Base-by-base conservation (phyloP, 306 rosid genomes). In the Rosa persica region DNA sequence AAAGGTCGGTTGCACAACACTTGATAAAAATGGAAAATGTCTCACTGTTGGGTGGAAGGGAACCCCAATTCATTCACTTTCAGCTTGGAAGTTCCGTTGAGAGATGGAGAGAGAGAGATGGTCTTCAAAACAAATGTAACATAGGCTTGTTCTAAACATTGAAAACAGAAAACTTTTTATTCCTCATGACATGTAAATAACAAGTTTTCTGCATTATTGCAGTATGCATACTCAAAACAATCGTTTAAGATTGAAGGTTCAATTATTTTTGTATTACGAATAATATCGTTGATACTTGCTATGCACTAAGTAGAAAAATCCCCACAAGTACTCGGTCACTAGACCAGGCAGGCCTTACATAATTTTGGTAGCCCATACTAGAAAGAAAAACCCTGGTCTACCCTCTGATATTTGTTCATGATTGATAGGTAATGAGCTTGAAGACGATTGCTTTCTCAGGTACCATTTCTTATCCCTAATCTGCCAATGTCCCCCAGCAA, bases 11-110 rank as follows among this genome's bases (percentile, higher is more conserved):
- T 25, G n/a, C 64, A 80, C 84, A 77, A 87, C 85, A 48, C 5
- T 91, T 0, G 88, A 89, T 12, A 80, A 54, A 60, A 84, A 85
- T 83, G 90, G 82, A 0, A 86, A 85, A 74, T 71, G 87, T 75
- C 77, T 91, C 3, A 1, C 64, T 3, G 77, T 89, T 74, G 93
- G 97, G 58, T 91, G 98, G 98, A 93, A 88, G 68, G 97, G 94
- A 71, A 87, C 93, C 10, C 93, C 92, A 23, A 38, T 93, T 73
- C 77, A 85, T 77, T 87, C 97, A 15, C 22, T 91, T 79, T 93
- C 98, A 16, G 90, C 89, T 83, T 93, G 97, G 97, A 84, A 79
- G 83, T 91, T 93, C 76, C 83, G 47, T 19, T 30, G 36, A 30
- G 36, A 30, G 36, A 51, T 39, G 5, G 6, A 30, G 12, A 30